Base-by-base conservation (phyloP, 768 basidiomycete genomes). In the Dioszegia aurantiaca region DNA sequence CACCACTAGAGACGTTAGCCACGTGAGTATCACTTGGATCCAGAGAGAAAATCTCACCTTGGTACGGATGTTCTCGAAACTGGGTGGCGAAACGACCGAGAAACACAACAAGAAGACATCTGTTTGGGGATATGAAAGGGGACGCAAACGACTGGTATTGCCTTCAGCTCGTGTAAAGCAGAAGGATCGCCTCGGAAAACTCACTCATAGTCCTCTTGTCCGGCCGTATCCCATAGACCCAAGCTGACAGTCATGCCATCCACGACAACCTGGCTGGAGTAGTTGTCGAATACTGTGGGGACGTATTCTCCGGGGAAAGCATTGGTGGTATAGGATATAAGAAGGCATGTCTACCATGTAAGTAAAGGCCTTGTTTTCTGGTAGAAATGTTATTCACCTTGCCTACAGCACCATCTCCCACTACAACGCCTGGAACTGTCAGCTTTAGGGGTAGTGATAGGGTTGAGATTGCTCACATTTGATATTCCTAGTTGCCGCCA, bases 211-310 rank as follows among this genome's bases (percentile, higher is more conserved):
- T 97, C 92, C 78, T 97, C 92, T 76, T 95, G 92, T 26, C 92
- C 92, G 0, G 92, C 92, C 0, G 92, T 97, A 78, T 97, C 92
- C 91, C 94, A 99, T 17, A 99, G 81, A n/a, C 95, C 94, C 41
- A 99, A 83, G 72, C 95, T 90, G 61, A 99, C 85, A 19, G 88
- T 80, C 78, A 91, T 92, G 56, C 87, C 86, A 24, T 93, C 90
- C 68, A 87, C 90, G 47, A 84, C 80, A 36, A 92, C 87, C 63
- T 88, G 85, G 26, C 68, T 66, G 16, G 67, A 69, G 55, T 72
- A 75, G 54, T 74, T 74, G 60, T 76, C 73, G 48, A 76, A 75
- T 4, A 76, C 70, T 23, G 77, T 78, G 3, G 73, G 70, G 17
- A 78, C 83, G 73, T 79, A 93, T 72, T 70, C 68, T 83, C 94